A percentile compares a stretch with the other conserved stretches of the same genome.
These are phyloP conservation scores for Toxicodendron radicans DNA, from an alignment of 345 rosid species.

Conservation along the genomic window DNA sequence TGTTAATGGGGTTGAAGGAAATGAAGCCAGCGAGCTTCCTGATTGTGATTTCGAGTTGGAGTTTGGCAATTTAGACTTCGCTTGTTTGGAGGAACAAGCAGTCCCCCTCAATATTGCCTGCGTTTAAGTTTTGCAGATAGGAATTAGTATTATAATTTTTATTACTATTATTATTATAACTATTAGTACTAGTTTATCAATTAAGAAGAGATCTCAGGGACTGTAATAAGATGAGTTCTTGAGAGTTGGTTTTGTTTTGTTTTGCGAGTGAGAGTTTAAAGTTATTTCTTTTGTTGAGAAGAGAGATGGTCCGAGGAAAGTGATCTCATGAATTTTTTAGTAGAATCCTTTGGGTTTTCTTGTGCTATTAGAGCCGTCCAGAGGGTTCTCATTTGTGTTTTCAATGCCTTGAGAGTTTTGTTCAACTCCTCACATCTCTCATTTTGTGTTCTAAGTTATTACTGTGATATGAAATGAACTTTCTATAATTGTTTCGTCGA, in stretches of 20 bases:
- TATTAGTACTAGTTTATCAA: background rate
- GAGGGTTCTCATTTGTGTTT: constrained; percentile 11
- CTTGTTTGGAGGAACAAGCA: constrained; percentile 25
- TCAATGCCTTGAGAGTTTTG: constrained; percentile 15
- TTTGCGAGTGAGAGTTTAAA: constrained; percentile 22
- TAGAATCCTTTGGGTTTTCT: constrained; percentile 50
- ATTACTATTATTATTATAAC: background rate
- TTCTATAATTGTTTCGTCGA: background rate
- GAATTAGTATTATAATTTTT: constrained; percentile 8
- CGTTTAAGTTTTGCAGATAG: constrained; percentile 89
- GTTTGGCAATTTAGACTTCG: constrained; percentile 46
- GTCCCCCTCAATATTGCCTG: constrained; percentile 50
- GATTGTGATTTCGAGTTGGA: constrained; percentile 65
- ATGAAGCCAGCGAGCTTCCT: constrained; percentile 62
- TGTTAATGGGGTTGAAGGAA: constrained; percentile 44
- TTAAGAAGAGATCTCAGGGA: constrained; percentile 17
- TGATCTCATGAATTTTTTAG: constrained; percentile 7
- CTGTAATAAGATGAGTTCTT: constrained; percentile 21
- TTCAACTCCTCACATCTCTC: constrained; percentile 1
- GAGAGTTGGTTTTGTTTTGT: constrained; percentile 18
- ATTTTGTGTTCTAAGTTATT: constrained; percentile 6
- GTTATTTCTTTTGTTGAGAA: constrained; percentile 21
- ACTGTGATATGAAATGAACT: background rate
- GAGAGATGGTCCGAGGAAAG: constrained; percentile 14
- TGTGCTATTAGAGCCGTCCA: constrained; percentile 72